phyloP scores from a whole-genome alignment of 305 asterid genomes.

The Fraxinus floribunda region DNA sequence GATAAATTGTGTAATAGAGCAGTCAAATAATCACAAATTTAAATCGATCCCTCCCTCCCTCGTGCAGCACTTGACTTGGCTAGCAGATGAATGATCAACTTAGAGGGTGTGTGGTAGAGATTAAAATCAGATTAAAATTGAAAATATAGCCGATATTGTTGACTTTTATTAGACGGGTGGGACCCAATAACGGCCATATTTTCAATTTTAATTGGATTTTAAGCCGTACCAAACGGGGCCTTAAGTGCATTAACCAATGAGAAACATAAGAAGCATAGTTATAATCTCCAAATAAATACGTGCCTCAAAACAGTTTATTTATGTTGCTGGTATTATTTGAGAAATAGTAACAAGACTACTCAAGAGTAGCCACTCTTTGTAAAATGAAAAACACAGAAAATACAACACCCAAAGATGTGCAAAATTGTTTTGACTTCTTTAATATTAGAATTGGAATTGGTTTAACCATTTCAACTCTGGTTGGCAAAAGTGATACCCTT shows the following conservation, averaged over 20 bases:
- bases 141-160: too few species aligned
- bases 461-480: slow-evolving; percentile 30
- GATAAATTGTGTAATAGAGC: too few species aligned
- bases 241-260: neutral
- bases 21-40: too few species aligned
- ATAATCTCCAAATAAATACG: neutral
- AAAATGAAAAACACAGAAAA: neutral
- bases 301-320: neutral
- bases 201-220: too few species aligned
- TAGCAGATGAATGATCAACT: neutral
- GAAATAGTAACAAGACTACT: neutral
- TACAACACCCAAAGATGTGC: slow-evolving; percentile 13
- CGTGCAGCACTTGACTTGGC: too few species aligned
- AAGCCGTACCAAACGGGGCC: too few species aligned
- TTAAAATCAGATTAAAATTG: too few species aligned
- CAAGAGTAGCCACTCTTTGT: neutral
- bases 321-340: neutral
- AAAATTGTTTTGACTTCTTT: slow-evolving; percentile 9
- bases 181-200: too few species aligned
- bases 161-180: too few species aligned
- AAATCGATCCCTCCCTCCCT: too few species aligned
- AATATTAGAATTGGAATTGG: slow-evolving; percentile 1
- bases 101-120: too few species aligned
- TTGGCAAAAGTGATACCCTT: slow-evolving; percentile 76
- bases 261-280: neutral